Percentiles rank a stretch among this genome's conserved stretches.
These are phyloP conservation scores for Sporothrix inflata DNA, from an alignment of 2,329 filamentous ascomycete species.

Conservation along the genomic window DNA sequence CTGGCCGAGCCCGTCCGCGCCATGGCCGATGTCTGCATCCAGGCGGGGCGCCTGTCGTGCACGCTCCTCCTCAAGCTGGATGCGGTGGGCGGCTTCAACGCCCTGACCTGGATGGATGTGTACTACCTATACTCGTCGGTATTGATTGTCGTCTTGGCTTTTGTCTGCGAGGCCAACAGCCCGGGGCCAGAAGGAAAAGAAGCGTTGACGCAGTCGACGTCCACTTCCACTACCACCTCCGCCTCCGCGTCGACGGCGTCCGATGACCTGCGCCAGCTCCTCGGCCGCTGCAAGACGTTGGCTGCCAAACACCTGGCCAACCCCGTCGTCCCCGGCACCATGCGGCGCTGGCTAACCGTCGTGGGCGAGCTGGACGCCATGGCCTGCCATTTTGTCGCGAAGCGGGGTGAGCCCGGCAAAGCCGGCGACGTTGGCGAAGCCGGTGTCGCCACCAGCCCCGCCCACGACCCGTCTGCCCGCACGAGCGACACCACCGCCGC, in stretches of 20 bases:
- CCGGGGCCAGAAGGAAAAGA: not conserved
- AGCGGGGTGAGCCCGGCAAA: not conserved
- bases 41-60: slow-evolving; percentile 43
- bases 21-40: slow-evolving; percentile 44
- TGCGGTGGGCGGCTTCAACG: slow-evolving; percentile 43
- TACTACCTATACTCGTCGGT: slow-evolving; percentile 46
- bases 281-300: slow-evolving; percentile 2
- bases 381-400: slow-evolving; percentile 10
- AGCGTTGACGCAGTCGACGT: not conserved
- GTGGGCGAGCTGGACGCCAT: slow-evolving; percentile 26
- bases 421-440: not conserved
- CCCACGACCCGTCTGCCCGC: no score
- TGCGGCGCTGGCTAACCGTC: slow-evolving; percentile 16
- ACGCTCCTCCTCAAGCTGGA: slow-evolving; percentile 44
- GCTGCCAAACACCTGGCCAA: slow-evolving; percentile 21
- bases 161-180: slow-evolving; percentile 39
- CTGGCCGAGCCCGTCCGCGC: slow-evolving; percentile 30
- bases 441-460: no score
- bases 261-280: slow-evolving; percentile 1
- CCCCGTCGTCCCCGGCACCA: slow-evolving; percentile 22
- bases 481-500: no score
- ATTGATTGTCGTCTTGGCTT: slow-evolving; percentile 44
- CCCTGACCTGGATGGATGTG: slow-evolving; percentile 46
- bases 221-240: not conserved
- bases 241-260: no score